Conservation (phyloP, 371 early-diverging fungal species). For the Edhazardia aedis region DNA sequence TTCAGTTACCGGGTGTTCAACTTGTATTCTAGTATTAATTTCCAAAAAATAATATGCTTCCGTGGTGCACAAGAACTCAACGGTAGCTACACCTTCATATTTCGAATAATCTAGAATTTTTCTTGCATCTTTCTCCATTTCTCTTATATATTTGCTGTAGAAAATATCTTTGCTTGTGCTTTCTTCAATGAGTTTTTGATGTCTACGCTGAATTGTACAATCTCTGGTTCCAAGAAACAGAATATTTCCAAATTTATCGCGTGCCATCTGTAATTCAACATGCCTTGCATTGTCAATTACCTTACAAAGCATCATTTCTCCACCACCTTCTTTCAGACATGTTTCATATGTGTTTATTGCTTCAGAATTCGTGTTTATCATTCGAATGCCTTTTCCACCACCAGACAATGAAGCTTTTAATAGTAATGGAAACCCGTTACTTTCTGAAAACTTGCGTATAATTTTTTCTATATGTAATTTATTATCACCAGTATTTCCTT, state of each 20-base stretch:
- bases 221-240: slow-evolving; percentile 87
- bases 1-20: slow-evolving; percentile 94
- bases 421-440: slow-evolving; percentile 83
- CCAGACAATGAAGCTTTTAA: slow-evolving; percentile 95
- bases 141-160: slow-evolving; percentile 51
- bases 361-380: slow-evolving; percentile 53
- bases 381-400: slow-evolving; percentile 91
- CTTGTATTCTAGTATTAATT: slow-evolving; percentile 86
- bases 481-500: no score
- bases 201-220: slow-evolving; percentile 88
- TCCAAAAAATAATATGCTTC: slow-evolving; percentile 76
- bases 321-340: slow-evolving; percentile 71
- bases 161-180: slow-evolving; percentile 43
- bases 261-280: slow-evolving; percentile 79
- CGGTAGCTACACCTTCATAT: slow-evolving; percentile 84
- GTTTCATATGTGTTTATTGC: slow-evolving; percentile 60
- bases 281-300: slow-evolving; percentile 74
- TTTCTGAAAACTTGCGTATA: not conserved
- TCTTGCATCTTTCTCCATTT: slow-evolving; percentile 83
- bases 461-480: no score
- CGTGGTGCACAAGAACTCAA: slow-evolving; percentile 78
- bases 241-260: slow-evolving; percentile 79
- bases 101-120: slow-evolving; percentile 69
- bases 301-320: slow-evolving; percentile 78
- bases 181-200: slow-evolving; percentile 86